Conservation (phyloP, 202 grass and related monocot species). For the Eragrostis tef region DNA sequence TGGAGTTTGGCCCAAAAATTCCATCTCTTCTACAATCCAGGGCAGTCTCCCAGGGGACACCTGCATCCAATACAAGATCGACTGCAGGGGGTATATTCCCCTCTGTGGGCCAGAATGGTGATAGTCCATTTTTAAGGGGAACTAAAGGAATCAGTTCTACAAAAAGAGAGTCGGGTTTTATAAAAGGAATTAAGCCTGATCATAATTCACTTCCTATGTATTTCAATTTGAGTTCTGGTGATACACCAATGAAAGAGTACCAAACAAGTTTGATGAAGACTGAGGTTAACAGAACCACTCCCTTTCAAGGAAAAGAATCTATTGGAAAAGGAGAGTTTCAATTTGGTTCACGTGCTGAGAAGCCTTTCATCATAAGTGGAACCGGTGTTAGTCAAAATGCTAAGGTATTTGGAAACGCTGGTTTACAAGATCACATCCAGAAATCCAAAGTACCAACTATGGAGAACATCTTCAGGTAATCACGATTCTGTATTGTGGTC, state of each 20-base stretch:
- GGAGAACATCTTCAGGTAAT: conserved; percentile 55
- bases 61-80: conserved; percentile 52
- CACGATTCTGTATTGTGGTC: conserved; percentile 9
- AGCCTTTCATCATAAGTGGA: conserved; percentile 50
- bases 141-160: conserved; percentile 48
- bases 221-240: conserved; percentile 53
- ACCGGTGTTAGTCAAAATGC: conserved; percentile 43
- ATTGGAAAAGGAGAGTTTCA: conserved; percentile 52
- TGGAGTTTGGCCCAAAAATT: conserved; percentile 56
- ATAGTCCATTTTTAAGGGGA: conserved; percentile 50
- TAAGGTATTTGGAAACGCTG: conserved; percentile 44
- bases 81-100: conserved; percentile 48
- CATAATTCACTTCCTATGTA: conserved; percentile 49
- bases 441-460: conserved; percentile 35
- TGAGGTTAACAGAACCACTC: conserved; percentile 46
- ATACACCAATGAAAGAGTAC: conserved; percentile 52
- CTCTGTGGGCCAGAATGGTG: conserved; percentile 44
- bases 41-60: conserved; percentile 40
- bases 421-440: conserved; percentile 36
- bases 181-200: conserved; percentile 47
- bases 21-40: conserved; percentile 58
- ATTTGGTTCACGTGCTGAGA: conserved; percentile 52
- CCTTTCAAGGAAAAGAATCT: conserved; percentile 54
- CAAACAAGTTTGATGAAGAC: conserved; percentile 47
- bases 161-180: conserved; percentile 50